Base-by-base conservation (phyloP, 2,329 filamentous ascomycete species). In the Tolypocladium tropicale region DNA sequence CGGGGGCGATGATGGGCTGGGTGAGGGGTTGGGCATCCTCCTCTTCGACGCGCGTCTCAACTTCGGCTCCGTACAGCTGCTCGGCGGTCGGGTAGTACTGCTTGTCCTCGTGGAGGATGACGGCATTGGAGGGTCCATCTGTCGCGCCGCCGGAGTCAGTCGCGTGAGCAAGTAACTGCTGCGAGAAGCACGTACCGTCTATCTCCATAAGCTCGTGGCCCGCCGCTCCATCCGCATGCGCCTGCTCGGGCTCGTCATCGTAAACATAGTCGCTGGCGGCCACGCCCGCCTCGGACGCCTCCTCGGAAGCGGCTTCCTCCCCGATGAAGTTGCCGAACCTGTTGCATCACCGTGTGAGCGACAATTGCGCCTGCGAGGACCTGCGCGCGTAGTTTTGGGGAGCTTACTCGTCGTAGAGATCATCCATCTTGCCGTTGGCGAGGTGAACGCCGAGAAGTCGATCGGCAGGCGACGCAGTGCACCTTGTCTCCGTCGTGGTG, bases 271-370 rank as follows among this genome's bases (percentile, higher is more conserved):
- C 86, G 68, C 82, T 83, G 57, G 84, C 84, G 71, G 88, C 86
- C 64, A 85, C 83, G 70, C 86, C 84, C 67, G 83, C 83, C 69
- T 90, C 84, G 65, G 90, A 93, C 67, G 92, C 93, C 68, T 89
- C 87, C 68, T 96, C 92, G 56, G 90, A 94, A 70, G 85, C 81
- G 63, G 76, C 87, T 67, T 90, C 90, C 74, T 96, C 94, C 68
- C 94, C 94, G 70, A 97, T 96, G 75, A 94, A 97, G 77, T 97
- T 97, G 68, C 93, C 93, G 76, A 97, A 97, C 79, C 90, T 95
- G 54, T 49, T 21, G 46, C 46, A 49, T 32, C 46, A 32, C 21
- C 7, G 3, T 16, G 46, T 49, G 25, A 49, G 46, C 25, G 9
- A n/a, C 46, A 32, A 49, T 32, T 10, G 16, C 25, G 3, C 5